Evolutionary conservation across 768 basidiomycete genomes (phyloP).

Genomic region (Termitomyces sp.): DNA sequence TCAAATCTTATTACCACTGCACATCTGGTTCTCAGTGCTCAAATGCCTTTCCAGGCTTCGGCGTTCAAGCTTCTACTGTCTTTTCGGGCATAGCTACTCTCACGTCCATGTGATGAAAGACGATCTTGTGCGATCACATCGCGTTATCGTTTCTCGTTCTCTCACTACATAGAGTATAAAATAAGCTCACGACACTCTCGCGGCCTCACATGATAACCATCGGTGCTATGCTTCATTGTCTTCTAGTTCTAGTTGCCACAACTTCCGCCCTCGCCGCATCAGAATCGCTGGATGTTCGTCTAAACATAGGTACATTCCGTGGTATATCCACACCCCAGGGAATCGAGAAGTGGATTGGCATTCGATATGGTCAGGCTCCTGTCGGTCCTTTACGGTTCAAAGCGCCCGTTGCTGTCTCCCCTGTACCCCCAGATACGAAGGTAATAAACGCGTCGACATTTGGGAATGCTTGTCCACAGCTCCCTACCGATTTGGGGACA

Average conservation of each 20-base stretch:
- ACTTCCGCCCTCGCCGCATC: background rate
- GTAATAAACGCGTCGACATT: conserved; percentile 41
- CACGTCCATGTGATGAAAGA: background rate
- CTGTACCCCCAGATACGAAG: conserved; percentile 10
- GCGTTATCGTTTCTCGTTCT: background rate
- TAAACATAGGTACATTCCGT: conserved; percentile 41
- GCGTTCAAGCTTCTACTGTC: background rate
- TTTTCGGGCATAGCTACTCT: background rate
- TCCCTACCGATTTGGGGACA: conserved; percentile 30
- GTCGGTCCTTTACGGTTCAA: conserved; percentile 52
- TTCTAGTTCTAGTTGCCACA: background rate
- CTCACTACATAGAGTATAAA: background rate
- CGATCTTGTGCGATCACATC: background rate
- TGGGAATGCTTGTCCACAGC: conserved; percentile 53
- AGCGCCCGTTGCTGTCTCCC: conserved; percentile 40
- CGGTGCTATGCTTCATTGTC: background rate
- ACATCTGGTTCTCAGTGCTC: too few relatives aligned
- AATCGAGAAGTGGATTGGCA: conserved; percentile 54
- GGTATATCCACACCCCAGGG: conserved; percentile 37
- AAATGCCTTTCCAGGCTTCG: background rate
- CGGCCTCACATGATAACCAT: background rate
- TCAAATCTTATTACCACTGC: background rate
- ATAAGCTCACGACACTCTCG: background rate
- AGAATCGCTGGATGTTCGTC: conserved; percentile 27
- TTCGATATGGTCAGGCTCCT: conserved; percentile 57